Evolutionary conservation across 768 basidiomycete genomes (phyloP), one percentile per base, ranked within the genome.

Genomic region (Lentinula lateritia): DNA sequence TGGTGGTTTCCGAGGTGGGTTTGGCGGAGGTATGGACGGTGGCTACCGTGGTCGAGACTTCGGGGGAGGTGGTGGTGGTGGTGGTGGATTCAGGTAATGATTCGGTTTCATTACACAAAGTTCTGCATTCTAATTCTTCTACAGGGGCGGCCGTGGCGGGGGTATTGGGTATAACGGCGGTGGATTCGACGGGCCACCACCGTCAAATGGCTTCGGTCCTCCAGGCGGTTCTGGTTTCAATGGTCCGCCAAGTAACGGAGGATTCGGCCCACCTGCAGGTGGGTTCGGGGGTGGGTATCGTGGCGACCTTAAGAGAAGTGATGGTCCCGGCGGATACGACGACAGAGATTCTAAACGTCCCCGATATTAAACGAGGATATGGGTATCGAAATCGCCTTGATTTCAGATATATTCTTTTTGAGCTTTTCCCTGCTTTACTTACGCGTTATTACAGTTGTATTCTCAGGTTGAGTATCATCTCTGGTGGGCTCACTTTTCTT

Each of bases 261-360:
- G 80, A 28, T 73, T 74, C 67, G 81, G 80, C 35, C 77, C 78
- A 39, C 75, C 81, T 57, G 77, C 79, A 67, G 77, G 70, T 35
- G 76, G 78, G 35, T 43, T 35, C 18, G 82, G 82, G 59, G 83
- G 84, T 67, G 85, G 85, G 58, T 85, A 81, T 73, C 85, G 87
- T 64, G 82, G 83, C 41, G 88, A 88, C 70, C 86, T 90, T 77
- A 92, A 92, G 75, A 85, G 90, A 65, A 82, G 82, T 70, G 87
- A 88, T 70, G 85, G 83, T 66, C 81, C 87, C 58, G 86, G 87
- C 76, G 87, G 87, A 73, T 90, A 82, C 73, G 91, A 93, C 70
- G 91, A 93, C 73, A 83, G 91, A 66, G 91, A 92, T 66, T 68
- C 80, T 38, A 93, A 93, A 75, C 88, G 92, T 70, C 86, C 88